Conservation (phyloP, 2,329 filamentous ascomycete species). For the Coniochaeta prunicola region DNA sequence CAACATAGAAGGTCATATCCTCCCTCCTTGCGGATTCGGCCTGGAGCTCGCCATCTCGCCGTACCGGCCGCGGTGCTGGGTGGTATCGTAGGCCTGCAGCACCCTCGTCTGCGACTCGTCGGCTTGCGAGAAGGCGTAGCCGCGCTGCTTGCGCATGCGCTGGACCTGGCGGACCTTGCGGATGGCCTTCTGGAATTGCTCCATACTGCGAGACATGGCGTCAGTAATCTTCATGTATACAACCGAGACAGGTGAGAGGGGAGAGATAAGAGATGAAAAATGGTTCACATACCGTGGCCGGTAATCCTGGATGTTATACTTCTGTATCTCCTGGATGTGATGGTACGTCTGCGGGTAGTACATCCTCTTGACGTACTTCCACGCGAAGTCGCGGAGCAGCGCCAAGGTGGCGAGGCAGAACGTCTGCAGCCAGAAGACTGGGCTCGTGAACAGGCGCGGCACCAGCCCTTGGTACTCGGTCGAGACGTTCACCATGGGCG, state of each 20-base stretch:
- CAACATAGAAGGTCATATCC: background rate
- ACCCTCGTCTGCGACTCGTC: conserved; percentile 94
- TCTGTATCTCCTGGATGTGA: conserved; percentile 98
- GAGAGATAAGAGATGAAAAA: background rate
- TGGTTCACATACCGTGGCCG: conserved; percentile 67
- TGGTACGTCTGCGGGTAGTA: conserved; percentile 94
- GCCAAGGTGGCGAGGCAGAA: conserved; percentile 73
- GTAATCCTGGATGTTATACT: conserved; percentile 99
- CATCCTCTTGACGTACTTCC: conserved; percentile 98
- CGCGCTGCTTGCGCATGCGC: conserved; percentile 97
- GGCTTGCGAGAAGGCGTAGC: conserved; percentile 95
- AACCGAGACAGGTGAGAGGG: conserved; percentile 8
- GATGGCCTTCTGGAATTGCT: conserved; percentile 99
- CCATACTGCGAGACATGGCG: conserved; percentile 60
- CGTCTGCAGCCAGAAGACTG: conserved; percentile 89
- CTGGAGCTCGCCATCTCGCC: conserved; percentile 72
- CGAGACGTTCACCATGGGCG: conserved; percentile 74
- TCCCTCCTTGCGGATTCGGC: conserved; percentile 7
- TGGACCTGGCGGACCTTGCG: conserved; percentile 97
- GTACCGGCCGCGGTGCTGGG: conserved; percentile 80
- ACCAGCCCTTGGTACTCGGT: conserved; percentile 81
- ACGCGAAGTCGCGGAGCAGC: conserved; percentile 80
- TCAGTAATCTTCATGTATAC: conserved; percentile 6
- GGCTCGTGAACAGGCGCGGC: conserved; percentile 70
- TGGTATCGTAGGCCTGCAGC: conserved; percentile 96